Evolutionary conservation across 2,329 filamentous ascomycete species (phyloP).

Genomic region (Dothiorella sarmentorum): DNA sequence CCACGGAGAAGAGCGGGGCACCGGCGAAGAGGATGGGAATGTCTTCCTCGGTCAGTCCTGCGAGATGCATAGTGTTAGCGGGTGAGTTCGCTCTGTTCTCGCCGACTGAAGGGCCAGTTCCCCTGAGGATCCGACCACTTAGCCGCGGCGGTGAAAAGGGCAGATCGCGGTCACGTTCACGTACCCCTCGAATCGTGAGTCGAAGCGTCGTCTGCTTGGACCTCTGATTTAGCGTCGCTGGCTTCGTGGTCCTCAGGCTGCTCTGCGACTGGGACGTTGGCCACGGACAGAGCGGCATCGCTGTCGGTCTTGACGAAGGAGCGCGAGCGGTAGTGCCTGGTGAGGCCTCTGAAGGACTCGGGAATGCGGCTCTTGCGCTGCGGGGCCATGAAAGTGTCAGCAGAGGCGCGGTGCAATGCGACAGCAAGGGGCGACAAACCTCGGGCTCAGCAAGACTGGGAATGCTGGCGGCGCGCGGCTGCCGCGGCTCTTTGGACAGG

Average conservation of each 20-base stretch:
- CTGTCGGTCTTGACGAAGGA: conserved; percentile 11
- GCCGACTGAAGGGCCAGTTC: not conserved
- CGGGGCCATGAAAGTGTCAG: conserved; percentile 2
- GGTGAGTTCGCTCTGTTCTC: not conserved
- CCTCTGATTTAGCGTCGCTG: conserved; percentile 8
- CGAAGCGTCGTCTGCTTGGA: conserved; percentile 1
- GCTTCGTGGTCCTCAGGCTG: not conserved
- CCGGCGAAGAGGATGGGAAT: conserved; percentile 70
- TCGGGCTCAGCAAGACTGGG: conserved; percentile 7
- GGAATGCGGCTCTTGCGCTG: conserved; percentile 13
- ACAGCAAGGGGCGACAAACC: not conserved
- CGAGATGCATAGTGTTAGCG: conserved; percentile 16
- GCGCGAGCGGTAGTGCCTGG: conserved; percentile 15
- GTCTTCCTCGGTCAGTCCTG: conserved; percentile 53
- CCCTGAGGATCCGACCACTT: conserved; percentile 13
- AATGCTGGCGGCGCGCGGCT: conserved; percentile 9
- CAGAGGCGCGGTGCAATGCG: not conserved
- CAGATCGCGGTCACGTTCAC: conserved; percentile 16
- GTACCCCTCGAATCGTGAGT: conserved; percentile 14
- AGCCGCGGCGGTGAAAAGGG: conserved; percentile 10
- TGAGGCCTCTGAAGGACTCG: conserved; percentile 11
- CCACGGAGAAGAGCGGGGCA: conserved; percentile 68
- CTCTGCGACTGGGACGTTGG: not conserved
- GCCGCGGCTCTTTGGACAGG: conserved; percentile 1
- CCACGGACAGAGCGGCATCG: conserved; percentile 2